Evolutionary conservation across 2,329 filamentous ascomycete species (phyloP), one percentile per base, ranked within the genome.

Genomic region (Fusarium sp.): DNA sequence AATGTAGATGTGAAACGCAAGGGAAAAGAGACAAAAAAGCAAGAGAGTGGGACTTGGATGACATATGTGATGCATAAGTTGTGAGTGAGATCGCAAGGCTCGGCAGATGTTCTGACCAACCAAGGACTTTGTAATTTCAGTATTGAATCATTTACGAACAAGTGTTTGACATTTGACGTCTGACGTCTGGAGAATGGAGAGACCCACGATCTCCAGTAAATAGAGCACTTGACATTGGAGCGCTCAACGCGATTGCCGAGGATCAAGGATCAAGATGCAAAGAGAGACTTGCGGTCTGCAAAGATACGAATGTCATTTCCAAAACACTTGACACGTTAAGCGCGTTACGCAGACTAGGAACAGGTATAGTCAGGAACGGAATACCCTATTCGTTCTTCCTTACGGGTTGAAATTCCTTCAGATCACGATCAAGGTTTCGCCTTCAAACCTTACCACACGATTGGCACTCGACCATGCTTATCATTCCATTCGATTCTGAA

Each of bases 51-150:
- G 10, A 25, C 42, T 45, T 20, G 47, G 30, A 67, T 67, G 65
- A 67, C 57, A 67, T 64, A 56, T 40, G 66, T 67, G 46, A 59
- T 49, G 63, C 63, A 67, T 63, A 63, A 42, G 37, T 67, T 68
- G 57, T 57, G 51, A 63, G 47, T 53, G 62, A 62, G 61, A 57
- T 57, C 54, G 24, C 44, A 34, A 67, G 49, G 40, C 63, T 67
- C 63, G 63, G 63, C 62, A 66, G 62, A 66, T 60, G 40, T 47
- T 52, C 34, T 65, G 46, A 57, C 61, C 46, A 65, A 65, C 53
- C 34, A 46, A 29, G 34, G 11, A 45, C 4, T 42, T 49, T 60
- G 37, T 34, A 47, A 47, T 60, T 52, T 45, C 22, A 48, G 40
- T 32, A 25, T 54, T 58, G 48, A 20, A 46, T 16, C 45, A 51